A percentile compares a stretch with the other conserved stretches of the same genome.
These are phyloP conservation scores for Acacia confusa DNA, from an alignment of 306 rosid genomes.

Conservation along the genomic window DNA sequence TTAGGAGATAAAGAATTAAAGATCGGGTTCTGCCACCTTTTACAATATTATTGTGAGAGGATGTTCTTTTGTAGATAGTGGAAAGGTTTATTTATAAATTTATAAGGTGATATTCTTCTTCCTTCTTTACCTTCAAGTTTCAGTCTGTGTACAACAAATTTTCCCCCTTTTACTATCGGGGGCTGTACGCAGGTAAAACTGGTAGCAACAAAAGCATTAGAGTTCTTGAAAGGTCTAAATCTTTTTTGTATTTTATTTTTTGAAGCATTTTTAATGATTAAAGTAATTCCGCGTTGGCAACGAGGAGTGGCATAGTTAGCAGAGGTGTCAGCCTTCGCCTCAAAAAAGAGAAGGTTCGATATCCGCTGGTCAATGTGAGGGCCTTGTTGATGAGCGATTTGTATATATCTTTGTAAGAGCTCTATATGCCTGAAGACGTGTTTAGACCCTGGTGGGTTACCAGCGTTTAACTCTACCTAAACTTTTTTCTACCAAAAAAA, in stretches of 20 bases:
- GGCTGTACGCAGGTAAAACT: background rate
- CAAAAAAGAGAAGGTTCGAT: too few species aligned
- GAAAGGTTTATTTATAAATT: conserved; percentile 38
- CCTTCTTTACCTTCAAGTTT: background rate
- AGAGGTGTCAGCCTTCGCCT: too few species aligned
- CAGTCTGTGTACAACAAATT: background rate
- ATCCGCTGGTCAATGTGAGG: too few species aligned
- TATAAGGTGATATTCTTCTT: conserved; percentile 14
- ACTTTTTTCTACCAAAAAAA: too few species aligned
- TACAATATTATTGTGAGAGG: background rate
- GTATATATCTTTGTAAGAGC: too few species aligned
- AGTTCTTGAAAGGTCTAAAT: background rate
- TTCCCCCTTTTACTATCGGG: background rate
- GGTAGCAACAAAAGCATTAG: background rate
- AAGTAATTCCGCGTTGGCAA: background rate
- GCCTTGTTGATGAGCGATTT: too few species aligned
- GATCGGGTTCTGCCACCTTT: conserved; percentile 58
- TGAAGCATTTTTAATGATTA: background rate
- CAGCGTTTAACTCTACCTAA: too few species aligned
- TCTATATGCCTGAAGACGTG: too few species aligned
- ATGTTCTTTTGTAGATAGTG: conserved; percentile 72
- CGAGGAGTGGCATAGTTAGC: too few species aligned
- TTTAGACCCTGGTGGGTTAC: too few species aligned
- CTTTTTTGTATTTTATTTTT: background rate
- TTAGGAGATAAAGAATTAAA: conserved; percentile 58